phyloP scores from a whole-genome alignment of 2,329 filamentous ascomycete genomes.

The Gyromitra esculenta region DNA sequence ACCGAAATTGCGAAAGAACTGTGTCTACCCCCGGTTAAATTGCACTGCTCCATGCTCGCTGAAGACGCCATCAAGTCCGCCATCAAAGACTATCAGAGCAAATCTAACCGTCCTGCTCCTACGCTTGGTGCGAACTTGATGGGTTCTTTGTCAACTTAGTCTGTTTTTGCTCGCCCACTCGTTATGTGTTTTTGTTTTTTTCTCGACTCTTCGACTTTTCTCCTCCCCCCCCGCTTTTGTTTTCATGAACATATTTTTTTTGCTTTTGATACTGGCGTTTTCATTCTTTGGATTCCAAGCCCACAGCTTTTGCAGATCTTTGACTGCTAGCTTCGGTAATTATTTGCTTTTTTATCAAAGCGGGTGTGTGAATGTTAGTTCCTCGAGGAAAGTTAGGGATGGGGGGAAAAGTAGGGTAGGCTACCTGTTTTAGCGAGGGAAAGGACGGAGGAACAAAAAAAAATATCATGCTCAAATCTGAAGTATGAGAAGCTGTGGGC shows the following conservation, averaged over 20 bases:
- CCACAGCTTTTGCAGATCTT: not conserved
- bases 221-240: slow-evolving; percentile 23
- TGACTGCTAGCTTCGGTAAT: not conserved
- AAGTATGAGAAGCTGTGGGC: not conserved
- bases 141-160: slow-evolving; percentile 34
- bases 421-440: not conserved
- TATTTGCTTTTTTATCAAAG: slow-evolving; percentile 27
- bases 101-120: slow-evolving; percentile 67
- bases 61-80: slow-evolving; percentile 93
- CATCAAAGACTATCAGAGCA: slow-evolving; percentile 89
- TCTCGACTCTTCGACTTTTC: slow-evolving; percentile 29
- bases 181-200: not conserved
- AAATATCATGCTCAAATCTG: not conserved
- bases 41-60: slow-evolving; percentile 91
- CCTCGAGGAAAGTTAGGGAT: not conserved
- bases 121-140: slow-evolving; percentile 54
- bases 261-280: slow-evolving; percentile 31
- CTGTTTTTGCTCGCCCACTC: slow-evolving; percentile 4
- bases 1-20: slow-evolving; percentile 98
- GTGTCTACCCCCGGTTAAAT: slow-evolving; percentile 85
- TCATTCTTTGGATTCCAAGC: slow-evolving; percentile 12
- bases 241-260: slow-evolving; percentile 43
- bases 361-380: not conserved
- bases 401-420: not conserved
- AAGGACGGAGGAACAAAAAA: not conserved